phyloP scores from a whole-genome alignment of 805 yeast genomes.

The Brettanomyces bruxellensis region DNA sequence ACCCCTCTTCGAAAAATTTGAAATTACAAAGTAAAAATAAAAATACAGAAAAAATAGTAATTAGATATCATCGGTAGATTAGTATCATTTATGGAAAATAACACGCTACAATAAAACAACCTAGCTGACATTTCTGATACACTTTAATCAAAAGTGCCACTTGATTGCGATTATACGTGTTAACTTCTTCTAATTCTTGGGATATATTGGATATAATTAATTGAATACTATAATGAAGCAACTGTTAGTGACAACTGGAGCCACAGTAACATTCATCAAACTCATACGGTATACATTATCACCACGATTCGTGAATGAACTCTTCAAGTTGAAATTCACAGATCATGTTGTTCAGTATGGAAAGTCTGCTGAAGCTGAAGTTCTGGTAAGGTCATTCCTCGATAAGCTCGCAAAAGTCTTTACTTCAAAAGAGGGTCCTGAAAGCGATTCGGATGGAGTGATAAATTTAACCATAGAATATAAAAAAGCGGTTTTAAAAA shows the following conservation, averaged over 20 bases:
- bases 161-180: too few relatives aligned
- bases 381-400: slow-evolving; percentile 5
- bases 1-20: too few relatives aligned
- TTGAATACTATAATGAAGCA: slow-evolving; percentile 7
- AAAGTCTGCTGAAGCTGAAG: slow-evolving; percentile 6
- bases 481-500: slow-evolving; percentile 1
- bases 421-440: not conserved
- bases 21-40: too few relatives aligned
- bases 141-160: too few relatives aligned
- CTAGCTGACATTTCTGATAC: too few relatives aligned
- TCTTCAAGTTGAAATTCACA: slow-evolving; percentile 30
- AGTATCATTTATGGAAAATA: too few relatives aligned
- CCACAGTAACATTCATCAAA: slow-evolving; percentile 71
- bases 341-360: slow-evolving; percentile 57
- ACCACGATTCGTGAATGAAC: slow-evolving; percentile 23
- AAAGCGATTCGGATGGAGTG: not conserved
- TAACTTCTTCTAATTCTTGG: too few relatives aligned
- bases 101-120: too few relatives aligned
- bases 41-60: too few relatives aligned
- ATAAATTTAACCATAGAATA: not conserved
- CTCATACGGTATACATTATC: slow-evolving; percentile 40
- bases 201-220: not conserved
- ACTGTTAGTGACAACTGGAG: slow-evolving; percentile 73
- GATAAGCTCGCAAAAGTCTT: slow-evolving; percentile 1
- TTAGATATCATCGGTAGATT: too few relatives aligned